These are phyloP conservation scores for Chlorella sorokiniana DNA, from an alignment of 139 green algal species.

Conservation along the genomic window DNA sequence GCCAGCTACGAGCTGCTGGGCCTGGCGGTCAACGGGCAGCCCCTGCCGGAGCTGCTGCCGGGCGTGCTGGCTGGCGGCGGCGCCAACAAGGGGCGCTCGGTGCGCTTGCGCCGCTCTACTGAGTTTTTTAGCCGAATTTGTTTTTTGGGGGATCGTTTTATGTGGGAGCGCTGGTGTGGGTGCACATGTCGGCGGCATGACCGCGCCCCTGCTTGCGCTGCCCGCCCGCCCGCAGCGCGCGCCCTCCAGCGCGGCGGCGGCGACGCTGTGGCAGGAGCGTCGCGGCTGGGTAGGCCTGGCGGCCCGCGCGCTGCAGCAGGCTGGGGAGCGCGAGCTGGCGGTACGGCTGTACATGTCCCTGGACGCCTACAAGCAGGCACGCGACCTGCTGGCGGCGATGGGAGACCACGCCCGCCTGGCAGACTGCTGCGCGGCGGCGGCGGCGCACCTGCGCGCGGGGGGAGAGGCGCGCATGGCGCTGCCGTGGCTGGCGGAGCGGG, in stretches of 20 bases:
- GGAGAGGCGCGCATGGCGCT: neutral
- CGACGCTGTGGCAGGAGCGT: slow-evolving; percentile 6
- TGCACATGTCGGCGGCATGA: neutral
- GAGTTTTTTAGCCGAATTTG: neutral
- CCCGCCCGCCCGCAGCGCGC: no score
- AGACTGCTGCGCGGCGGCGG: slow-evolving; percentile 8
- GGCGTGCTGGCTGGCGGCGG: neutral
- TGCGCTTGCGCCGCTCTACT: neutral
- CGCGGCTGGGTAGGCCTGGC: slow-evolving; percentile 20
- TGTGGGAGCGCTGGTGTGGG: no score
- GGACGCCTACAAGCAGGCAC: slow-evolving; percentile 5
- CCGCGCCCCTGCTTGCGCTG: neutral
- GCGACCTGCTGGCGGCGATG: neutral
- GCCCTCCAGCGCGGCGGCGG: neutral
- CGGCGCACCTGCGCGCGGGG: neutral
- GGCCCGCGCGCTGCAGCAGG: slow-evolving; percentile 11
- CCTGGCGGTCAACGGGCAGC: slow-evolving; percentile 9
- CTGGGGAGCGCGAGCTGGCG: slow-evolving; percentile 31
- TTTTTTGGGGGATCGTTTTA: no score
- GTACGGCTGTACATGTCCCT: neutral
- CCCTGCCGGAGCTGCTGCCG: neutral
- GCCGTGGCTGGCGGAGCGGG: slow-evolving; percentile 20
- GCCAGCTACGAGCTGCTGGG: slow-evolving; percentile 27
- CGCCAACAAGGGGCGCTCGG: neutral
- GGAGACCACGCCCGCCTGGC: neutral